Conservation (phyloP, 306 rosid species). For the Cucumis hystrix region DNA sequence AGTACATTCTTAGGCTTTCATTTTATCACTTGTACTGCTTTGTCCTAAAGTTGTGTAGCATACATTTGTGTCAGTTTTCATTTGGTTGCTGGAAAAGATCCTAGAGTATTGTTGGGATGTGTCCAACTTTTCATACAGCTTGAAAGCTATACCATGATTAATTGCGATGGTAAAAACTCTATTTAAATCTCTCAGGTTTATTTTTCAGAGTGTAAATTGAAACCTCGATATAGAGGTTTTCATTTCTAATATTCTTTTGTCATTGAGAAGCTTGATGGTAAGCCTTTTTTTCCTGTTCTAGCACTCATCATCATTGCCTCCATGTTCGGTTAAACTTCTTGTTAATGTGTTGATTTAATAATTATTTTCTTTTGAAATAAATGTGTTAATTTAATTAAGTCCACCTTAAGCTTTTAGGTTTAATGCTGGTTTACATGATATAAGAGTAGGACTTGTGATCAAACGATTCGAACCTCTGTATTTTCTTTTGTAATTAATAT, state of each 20-base stretch:
- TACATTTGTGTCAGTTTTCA: not conserved
- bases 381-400: too few species aligned
- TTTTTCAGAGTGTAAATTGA: not conserved
- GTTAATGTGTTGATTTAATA: not conserved
- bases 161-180: not conserved
- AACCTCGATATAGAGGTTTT: not conserved
- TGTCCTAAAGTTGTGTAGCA: not conserved
- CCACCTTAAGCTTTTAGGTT: not conserved
- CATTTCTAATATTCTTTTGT: not conserved
- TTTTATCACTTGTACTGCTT: not conserved
- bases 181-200: not conserved
- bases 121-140: not conserved
- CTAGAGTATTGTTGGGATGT: not conserved
- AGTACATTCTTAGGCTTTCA: not conserved
- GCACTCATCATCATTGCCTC: not conserved
- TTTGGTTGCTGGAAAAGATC: not conserved
- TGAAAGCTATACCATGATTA: not conserved
- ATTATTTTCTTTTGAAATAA: too few species aligned
- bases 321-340: not conserved
- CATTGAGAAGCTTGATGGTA: not conserved
- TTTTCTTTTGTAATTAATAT: too few species aligned
- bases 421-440: not conserved
- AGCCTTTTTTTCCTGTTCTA: not conserved
- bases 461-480: too few species aligned
- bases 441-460: not conserved